These are phyloP conservation scores for Nicotiana obtusifolia DNA, from an alignment of 257 asterid genomes.

Conservation along the genomic window DNA sequence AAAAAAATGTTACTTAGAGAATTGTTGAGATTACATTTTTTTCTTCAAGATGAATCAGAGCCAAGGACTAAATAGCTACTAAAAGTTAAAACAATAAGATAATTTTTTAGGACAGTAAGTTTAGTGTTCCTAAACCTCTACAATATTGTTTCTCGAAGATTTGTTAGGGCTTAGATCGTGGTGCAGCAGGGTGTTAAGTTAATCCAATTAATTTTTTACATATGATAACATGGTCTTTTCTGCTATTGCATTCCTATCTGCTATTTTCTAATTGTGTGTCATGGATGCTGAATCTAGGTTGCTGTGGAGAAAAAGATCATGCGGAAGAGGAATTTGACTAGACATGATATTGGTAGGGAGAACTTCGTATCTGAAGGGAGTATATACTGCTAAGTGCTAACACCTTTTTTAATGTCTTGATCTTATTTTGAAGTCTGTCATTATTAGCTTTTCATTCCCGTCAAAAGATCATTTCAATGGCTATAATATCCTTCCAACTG, in stretches of 20 bases:
- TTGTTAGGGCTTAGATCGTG: neutral
- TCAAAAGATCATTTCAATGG: too few relatives aligned
- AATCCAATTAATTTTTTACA: neutral
- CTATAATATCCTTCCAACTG: neutral
- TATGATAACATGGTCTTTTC: too few relatives aligned
- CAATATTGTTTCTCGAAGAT: neutral
- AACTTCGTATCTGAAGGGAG: conserved; percentile 63
- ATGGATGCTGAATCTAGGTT: conserved; percentile 34
- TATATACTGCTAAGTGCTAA: neutral
- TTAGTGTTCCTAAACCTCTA: neutral
- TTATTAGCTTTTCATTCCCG: too few relatives aligned
- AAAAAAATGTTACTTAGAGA: neutral
- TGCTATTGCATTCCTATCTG: too few relatives aligned
- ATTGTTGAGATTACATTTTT: neutral
- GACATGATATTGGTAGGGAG: conserved; percentile 76
- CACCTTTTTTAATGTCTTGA: too few relatives aligned
- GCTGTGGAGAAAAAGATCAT: conserved; percentile 84
- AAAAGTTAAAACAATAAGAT: neutral
- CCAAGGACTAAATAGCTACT: neutral
- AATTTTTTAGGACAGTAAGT: neutral
- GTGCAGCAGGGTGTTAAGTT: too few relatives aligned
- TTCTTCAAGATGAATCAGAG: neutral
- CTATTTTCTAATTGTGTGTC: too few relatives aligned
- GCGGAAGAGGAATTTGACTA: conserved; percentile 59
- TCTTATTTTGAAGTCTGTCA: too few relatives aligned